Evolutionary conservation across 2,329 filamentous ascomycete genomes (phyloP), one percentile per base, ranked within the genome.

Genomic region (Sporothrix pseudoabietina): DNA sequence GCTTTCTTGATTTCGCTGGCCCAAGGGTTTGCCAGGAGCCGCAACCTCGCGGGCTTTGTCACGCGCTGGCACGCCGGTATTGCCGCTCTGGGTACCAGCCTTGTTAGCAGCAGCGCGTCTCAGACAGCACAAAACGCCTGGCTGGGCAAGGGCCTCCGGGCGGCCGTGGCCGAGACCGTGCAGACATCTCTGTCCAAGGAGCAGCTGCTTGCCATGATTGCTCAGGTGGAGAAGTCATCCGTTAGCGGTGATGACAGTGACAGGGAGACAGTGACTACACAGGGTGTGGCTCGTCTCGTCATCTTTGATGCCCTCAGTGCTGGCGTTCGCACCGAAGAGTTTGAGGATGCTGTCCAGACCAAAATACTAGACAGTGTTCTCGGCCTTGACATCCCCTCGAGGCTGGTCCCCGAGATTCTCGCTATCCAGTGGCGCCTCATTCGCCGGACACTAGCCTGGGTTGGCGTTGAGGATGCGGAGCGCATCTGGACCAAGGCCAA

Each of bases 1-100:
- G 52, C 54, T 12, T 82, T 86, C 4, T 79, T 87, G 3, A 79
- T 80, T 2, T 79, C 83, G 0, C 81, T 87, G 26, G 82, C 83
- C 1, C 79, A 82, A 70, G 84, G 85, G 0, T 86, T 83, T 75
- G 82, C 82, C 8, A 83, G 80, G 5, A 82, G 80, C 12, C 83
- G 85, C 71, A 83, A 84, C 72, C 78, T 87, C 14, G 78, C 84
- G 0, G 80, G 81, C 5, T 87, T 87, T 72, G 74, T 87, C 74
- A 82, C 81, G 66, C 77, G 83, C 1, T 88, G 86, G 86, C 26
- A 71, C 19, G 8, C 44, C 0, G 35, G 73, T n/a, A 68, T 84
- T 81, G 79, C 86, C 1, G 80, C 79, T 52, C 77, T 80, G 16
- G 78, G 79, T 19, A 80, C 83, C 22, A 52, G 75, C 19, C 69